These are phyloP conservation scores for Thalassiosira sp. DNA, from an alignment of 352 stramenopile genomes.

Conservation along the genomic window DNA sequence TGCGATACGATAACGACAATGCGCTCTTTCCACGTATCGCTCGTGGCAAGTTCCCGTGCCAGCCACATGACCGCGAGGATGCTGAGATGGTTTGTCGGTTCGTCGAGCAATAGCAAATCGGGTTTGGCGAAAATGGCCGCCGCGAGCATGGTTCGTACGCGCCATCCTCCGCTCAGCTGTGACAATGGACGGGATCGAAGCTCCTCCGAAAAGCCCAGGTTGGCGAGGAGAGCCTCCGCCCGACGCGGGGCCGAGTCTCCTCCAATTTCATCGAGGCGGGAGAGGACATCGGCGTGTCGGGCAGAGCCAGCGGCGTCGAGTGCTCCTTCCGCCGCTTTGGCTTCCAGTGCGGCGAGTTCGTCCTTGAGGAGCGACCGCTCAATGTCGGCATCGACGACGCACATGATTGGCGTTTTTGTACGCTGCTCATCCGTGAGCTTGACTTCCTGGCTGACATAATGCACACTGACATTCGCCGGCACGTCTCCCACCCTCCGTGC, in stretches of 20 bases:
- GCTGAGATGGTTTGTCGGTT: constrained; percentile 60
- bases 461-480: constrained; percentile 42
- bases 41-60: constrained; percentile 30
- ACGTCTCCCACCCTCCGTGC: constrained; percentile 42
- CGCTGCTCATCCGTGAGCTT: constrained; percentile 32
- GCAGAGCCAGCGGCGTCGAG: constrained; percentile 26
- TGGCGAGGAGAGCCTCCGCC: constrained; percentile 41
- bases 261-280: constrained; percentile 43
- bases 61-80: constrained; percentile 63
- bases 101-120: constrained; percentile 62
- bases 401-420: constrained; percentile 28
- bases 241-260: constrained; percentile 35
- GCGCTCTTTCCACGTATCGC: constrained; percentile 40
- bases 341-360: constrained; percentile 31
- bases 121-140: constrained; percentile 59
- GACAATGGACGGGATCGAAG: constrained; percentile 23
- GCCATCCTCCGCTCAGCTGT: constrained; percentile 48
- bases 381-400: constrained; percentile 53
- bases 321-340: constrained; percentile 3
- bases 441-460: constrained; percentile 60
- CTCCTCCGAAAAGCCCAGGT: constrained; percentile 45
- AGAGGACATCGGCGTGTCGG: constrained; percentile 37
- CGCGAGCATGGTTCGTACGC: constrained; percentile 59
- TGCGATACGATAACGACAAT: constrained; percentile 55
- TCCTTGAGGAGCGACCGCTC: constrained; percentile 39